Percentiles rank a stretch among this genome's conserved stretches.
Conservation (phyloP, 139 green algal species). For the Desmodesmus armatus region DNA sequence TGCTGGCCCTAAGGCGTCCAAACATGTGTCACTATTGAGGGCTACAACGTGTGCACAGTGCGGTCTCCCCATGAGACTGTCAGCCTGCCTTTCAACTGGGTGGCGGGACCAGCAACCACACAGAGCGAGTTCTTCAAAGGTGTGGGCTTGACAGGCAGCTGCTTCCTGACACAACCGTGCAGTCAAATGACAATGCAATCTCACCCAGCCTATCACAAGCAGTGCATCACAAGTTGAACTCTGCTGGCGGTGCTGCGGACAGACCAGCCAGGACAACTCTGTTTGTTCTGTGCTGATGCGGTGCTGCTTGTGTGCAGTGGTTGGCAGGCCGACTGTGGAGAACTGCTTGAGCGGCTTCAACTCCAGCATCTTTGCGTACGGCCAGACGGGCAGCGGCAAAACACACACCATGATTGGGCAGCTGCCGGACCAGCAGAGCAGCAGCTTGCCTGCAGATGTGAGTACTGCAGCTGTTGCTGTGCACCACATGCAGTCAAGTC, state of each 20-base stretch:
- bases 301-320: slow-evolving; percentile 58
- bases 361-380: slow-evolving; percentile 84
- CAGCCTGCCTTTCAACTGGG: slow-evolving; percentile 69
- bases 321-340: slow-evolving; percentile 73
- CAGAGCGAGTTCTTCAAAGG: slow-evolving; percentile 76
- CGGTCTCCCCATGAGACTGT: slow-evolving; percentile 44
- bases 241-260: no score
- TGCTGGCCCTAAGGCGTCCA: neutral
- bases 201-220: no score
- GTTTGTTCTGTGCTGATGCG: neutral
- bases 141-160: no score
- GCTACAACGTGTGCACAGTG: slow-evolving; percentile 46
- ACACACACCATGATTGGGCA: slow-evolving; percentile 82
- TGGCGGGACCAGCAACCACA: slow-evolving; percentile 49
- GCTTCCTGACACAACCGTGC: no score
- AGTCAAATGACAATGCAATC: no score
- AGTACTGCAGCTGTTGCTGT: slow-evolving; percentile 2
- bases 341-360: slow-evolving; percentile 86
- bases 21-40: slow-evolving; percentile 37
- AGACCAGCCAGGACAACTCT: no score
- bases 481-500: no score
- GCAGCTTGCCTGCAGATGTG: slow-evolving; percentile 21
- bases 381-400: slow-evolving; percentile 83
- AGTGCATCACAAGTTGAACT: no score
- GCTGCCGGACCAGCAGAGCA: no score